These are phyloP conservation scores for Solanum sejunctum DNA, from an alignment of 257 asterid genomes.

Conservation along the genomic window DNA sequence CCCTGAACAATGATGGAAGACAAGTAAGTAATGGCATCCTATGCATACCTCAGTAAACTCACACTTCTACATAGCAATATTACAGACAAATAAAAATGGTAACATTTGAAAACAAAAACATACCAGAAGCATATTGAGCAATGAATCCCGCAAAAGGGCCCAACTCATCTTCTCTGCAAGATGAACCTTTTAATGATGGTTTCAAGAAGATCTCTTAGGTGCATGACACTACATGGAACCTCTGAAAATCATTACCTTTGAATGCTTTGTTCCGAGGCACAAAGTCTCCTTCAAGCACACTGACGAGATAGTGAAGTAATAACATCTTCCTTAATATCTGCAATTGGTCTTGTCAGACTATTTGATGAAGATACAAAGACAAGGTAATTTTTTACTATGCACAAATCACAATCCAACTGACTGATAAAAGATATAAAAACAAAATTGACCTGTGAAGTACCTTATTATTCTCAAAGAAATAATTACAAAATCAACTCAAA, in stretches of 20 bases:
- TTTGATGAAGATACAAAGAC: background rate
- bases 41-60: background rate
- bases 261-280: slow-evolving; percentile 44
- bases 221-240: background rate
- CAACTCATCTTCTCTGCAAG: slow-evolving; percentile 65
- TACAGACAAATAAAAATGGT: background rate
- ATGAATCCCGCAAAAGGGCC: slow-evolving; percentile 63
- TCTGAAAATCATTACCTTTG: slow-evolving; percentile 29
- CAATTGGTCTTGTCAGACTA: slow-evolving; percentile 6
- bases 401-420: background rate
- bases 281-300: slow-evolving; percentile 65
- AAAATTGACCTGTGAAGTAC: background rate
- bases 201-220: background rate
- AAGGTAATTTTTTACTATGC: background rate
- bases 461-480: background rate
- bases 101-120: background rate
- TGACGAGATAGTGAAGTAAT: slow-evolving; percentile 70
- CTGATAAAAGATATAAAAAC: background rate
- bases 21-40: background rate
- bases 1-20: slow-evolving; percentile 44
- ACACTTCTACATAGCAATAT: background rate
- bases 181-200: background rate
- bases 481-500: background rate
- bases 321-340: slow-evolving; percentile 68
- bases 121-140: slow-evolving; percentile 71